Percentiles rank a stretch among this genome's conserved stretches.
phyloP scores from a whole-genome alignment of 441 rosid species.

The Daphne laureola region DNA sequence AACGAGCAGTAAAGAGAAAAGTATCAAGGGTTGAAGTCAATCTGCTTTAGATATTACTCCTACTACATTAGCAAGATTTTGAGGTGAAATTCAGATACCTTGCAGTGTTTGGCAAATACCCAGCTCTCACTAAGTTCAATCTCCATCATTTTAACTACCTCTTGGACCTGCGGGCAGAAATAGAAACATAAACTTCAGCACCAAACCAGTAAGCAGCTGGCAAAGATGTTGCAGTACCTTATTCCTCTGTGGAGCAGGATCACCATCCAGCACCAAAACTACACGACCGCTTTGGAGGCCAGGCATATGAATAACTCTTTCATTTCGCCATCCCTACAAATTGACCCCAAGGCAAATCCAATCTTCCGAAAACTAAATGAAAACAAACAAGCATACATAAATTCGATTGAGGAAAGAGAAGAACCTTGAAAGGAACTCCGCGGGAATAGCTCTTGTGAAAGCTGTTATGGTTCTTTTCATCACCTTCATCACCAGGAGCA shows the following conservation, averaged over 20 bases:
- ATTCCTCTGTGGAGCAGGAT: slow-evolving; percentile 47
- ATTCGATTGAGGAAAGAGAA: neutral
- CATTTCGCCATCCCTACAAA: slow-evolving; percentile 58
- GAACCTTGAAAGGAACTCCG: slow-evolving; percentile 74
- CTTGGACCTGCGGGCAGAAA: slow-evolving; percentile 46
- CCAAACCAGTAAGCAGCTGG: neutral
- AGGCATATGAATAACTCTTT: slow-evolving; percentile 42
- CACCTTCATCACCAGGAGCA: slow-evolving; percentile 65
- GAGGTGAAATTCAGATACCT: slow-evolving; percentile 23
- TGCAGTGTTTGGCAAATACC: slow-evolving; percentile 65
- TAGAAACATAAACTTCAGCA: slow-evolving; percentile 7
- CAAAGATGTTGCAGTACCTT: slow-evolving; percentile 35
- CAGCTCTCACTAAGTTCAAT: slow-evolving; percentile 69
- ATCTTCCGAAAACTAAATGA: neutral
- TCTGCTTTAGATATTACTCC: no score
- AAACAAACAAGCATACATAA: neutral
- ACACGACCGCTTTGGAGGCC: slow-evolving; percentile 31
- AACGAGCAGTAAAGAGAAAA: no score
- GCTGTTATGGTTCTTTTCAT: slow-evolving; percentile 57
- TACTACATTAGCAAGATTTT: neutral
- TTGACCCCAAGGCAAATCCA: neutral
- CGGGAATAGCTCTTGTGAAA: slow-evolving; percentile 57
- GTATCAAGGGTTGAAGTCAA: no score
- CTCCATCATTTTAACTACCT: slow-evolving; percentile 77
- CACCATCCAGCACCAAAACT: slow-evolving; percentile 46